Percentiles rank a stretch among this genome's conserved stretches.
Evolutionary conservation across 129 eudicot species (phyloP).

Genomic region (Sambucus nigra): DNA sequence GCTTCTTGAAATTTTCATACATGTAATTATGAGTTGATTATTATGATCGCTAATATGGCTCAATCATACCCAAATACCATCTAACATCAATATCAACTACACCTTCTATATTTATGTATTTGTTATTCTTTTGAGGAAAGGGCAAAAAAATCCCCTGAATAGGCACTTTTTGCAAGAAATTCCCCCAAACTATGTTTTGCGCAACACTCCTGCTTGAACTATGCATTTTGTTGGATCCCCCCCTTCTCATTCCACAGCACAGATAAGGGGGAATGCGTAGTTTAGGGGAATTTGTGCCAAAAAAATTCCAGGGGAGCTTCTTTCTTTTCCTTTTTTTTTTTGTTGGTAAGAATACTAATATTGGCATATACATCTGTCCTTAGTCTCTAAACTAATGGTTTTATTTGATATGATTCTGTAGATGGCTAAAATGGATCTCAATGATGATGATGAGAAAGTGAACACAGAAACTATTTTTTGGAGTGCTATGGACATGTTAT

Average conservation of each 20-base stretch:
- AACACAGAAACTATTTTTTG: constrained; percentile 83
- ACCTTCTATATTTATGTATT: too few species aligned
- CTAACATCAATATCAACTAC: not conserved
- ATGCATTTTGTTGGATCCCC: too few species aligned
- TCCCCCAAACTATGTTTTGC: too few species aligned
- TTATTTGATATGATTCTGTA: constrained; percentile 15
- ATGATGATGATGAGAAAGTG: constrained; percentile 85
- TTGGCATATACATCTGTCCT: not conserved
- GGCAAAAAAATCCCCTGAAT: too few species aligned
- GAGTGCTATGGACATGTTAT: constrained; percentile 99
- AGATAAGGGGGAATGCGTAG: too few species aligned
- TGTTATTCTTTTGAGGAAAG: too few species aligned
- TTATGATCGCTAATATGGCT: not conserved
- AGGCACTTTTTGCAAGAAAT: too few species aligned
- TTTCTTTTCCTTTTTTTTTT: not conserved
- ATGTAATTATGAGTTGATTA: not conserved
- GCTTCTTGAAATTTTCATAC: too few species aligned
- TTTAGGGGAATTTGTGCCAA: too few species aligned
- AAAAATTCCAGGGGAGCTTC: too few species aligned
- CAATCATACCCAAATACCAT: not conserved
- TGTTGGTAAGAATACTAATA: not conserved
- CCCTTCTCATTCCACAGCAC: too few species aligned
- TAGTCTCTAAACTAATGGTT: not conserved
- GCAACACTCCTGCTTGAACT: too few species aligned
- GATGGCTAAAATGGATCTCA: constrained; percentile 99